A percentile compares a stretch with the other conserved stretches of the same genome.
phyloP scores from a whole-genome alignment of 495 filamentous ascomycete genomes.

The Oleoguttula mirabilis region DNA sequence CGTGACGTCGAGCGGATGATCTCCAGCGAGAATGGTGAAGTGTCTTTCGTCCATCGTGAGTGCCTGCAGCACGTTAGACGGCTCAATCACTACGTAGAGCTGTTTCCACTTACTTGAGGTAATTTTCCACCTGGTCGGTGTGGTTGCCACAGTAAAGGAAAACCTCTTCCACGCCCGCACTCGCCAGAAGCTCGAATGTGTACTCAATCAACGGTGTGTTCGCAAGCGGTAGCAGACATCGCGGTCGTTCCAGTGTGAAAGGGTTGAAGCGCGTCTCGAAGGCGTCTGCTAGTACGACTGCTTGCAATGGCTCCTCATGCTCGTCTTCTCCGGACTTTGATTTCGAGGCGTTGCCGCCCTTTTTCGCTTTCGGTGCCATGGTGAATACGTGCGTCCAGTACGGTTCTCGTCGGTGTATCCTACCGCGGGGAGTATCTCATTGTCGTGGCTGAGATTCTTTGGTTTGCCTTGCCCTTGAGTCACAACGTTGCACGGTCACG shows the following conservation, averaged over 20 bases:
- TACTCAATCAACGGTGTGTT: conserved; percentile 96
- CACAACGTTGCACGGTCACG: too few species aligned
- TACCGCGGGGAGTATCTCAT: too few species aligned
- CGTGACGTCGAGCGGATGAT: conserved; percentile 78
- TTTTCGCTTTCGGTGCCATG: conserved; percentile 34
- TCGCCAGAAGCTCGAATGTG: conserved; percentile 89
- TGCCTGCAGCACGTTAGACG: conserved; percentile 10
- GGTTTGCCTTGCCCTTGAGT: too few species aligned
- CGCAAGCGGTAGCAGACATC: conserved; percentile 86
- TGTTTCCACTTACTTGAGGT: conserved; percentile 53
- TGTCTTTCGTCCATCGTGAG: conserved; percentile 55
- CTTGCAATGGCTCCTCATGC: conserved; percentile 76
- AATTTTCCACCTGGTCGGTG: conserved; percentile 75
- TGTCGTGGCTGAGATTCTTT: too few species aligned
- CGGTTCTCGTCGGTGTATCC: too few species aligned
- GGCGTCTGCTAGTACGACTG: conserved; percentile 86
- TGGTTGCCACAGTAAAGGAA: conserved; percentile 87
- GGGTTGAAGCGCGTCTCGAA: conserved; percentile 86
- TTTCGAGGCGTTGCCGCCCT: conserved; percentile 49
- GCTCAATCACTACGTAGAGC: too few species aligned
- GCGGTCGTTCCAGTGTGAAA: conserved; percentile 76
- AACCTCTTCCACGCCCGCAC: conserved; percentile 82
- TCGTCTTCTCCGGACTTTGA: conserved; percentile 51
- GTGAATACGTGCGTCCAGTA: too few species aligned
- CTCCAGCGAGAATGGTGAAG: conserved; percentile 78